phyloP scores from a whole-genome alignment of 2,329 filamentous ascomycete genomes.

The Cryphonectria radicalis region DNA sequence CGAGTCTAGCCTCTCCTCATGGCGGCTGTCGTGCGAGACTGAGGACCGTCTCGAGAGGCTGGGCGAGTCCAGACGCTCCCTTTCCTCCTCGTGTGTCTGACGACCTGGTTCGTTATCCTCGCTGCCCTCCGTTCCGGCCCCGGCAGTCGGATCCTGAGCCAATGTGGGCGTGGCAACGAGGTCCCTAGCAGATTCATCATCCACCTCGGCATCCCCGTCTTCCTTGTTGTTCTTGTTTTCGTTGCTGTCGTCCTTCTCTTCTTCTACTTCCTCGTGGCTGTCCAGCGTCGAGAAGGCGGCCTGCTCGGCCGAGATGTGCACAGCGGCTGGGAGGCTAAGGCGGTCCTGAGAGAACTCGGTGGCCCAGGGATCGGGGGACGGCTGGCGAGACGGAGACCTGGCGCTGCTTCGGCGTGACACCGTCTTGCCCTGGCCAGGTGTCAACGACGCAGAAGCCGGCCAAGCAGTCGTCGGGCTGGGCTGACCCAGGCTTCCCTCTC shows the following conservation, averaged over 20 bases:
- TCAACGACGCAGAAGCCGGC: constrained; percentile 45
- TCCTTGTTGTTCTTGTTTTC: not conserved
- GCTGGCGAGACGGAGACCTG: constrained; percentile 36
- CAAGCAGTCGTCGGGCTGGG: constrained; percentile 43
- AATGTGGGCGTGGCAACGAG: not conserved
- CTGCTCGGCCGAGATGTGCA: constrained; percentile 27
- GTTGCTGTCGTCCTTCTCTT: constrained; percentile 6
- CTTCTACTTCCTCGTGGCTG: constrained; percentile 23
- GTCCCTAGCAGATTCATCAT: not conserved
- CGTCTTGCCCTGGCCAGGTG: constrained; percentile 36
- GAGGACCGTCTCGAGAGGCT: constrained; percentile 27
- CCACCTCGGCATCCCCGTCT: constrained; percentile 1
- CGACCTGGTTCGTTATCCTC: not conserved
- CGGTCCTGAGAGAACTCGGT: constrained; percentile 37
- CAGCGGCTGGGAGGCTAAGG: constrained; percentile 23
- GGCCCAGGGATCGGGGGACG: constrained; percentile 49
- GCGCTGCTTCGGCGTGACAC: constrained; percentile 30
- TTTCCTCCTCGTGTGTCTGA: not conserved
- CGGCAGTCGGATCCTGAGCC: not conserved
- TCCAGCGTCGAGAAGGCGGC: constrained; percentile 26
- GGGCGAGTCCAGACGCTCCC: constrained; percentile 14
- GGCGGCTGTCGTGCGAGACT: constrained; percentile 38
- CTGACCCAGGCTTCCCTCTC: constrained; percentile 40
- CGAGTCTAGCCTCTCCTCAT: constrained; percentile 44
- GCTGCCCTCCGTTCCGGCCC: not conserved